phyloP scores from a whole-genome alignment of 2,329 filamentous ascomycete genomes.

The Penicillium sp. region DNA sequence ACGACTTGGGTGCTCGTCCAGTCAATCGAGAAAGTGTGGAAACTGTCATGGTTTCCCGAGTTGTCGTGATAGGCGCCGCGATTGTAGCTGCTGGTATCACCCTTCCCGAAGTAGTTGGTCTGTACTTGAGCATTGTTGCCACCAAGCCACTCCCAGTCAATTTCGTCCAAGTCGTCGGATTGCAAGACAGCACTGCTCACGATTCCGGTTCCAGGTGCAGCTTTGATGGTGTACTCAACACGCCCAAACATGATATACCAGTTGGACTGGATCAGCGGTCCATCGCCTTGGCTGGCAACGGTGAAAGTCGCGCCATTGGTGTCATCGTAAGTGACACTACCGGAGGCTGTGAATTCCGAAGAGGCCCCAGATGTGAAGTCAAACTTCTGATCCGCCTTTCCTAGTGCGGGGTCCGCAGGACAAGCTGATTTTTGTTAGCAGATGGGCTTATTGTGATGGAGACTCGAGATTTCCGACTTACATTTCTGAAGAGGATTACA shows the following conservation, averaged over 20 bases:
- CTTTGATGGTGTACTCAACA: conserved; percentile 82
- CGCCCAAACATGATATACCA: conserved; percentile 99
- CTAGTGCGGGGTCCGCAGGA: conserved; percentile 76
- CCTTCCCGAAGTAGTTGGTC: conserved; percentile 96
- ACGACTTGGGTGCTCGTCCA: conserved; percentile 86
- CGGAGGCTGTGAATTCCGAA: conserved; percentile 74
- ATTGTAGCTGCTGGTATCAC: conserved; percentile 81
- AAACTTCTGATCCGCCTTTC: conserved; percentile 73
- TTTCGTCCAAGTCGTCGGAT: conserved; percentile 91
- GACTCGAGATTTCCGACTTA: conserved; percentile 26
- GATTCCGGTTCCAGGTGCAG: conserved; percentile 86
- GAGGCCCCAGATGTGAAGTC: conserved; percentile 81
- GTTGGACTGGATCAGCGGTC: conserved; percentile 82
- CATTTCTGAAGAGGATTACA: conserved; percentile 49
- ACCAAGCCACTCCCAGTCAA: conserved; percentile 96
- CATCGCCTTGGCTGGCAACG: conserved; percentile 75
- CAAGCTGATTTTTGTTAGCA: conserved; percentile 57
- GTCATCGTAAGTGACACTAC: conserved; percentile 70
- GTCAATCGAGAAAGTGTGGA: conserved; percentile 86
- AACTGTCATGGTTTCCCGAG: conserved; percentile 70
- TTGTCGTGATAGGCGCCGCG: conserved; percentile 79
- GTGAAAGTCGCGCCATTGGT: conserved; percentile 80
- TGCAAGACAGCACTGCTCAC: conserved; percentile 90
- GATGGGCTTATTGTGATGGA: neutral
- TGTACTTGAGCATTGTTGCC: conserved; percentile 78